Evolutionary conservation across 805 yeast genomes (phyloP).

Genomic region (Saccharomyces jurei): DNA sequence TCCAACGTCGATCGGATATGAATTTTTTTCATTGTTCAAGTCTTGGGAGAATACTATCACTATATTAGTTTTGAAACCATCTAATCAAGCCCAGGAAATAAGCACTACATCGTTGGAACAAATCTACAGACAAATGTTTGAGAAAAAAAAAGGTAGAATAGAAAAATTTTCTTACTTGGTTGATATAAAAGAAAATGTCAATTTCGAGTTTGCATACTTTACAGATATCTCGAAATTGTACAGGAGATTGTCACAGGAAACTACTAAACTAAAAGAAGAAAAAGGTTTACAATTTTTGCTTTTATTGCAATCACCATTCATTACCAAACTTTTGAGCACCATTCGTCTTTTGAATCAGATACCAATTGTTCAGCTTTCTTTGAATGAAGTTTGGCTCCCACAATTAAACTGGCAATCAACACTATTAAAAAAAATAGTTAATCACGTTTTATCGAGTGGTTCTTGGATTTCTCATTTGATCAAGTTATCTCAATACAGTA

Average conservation of each 20-base stretch:
- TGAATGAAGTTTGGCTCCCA: slow-evolving; percentile 53
- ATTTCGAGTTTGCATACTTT: slow-evolving; percentile 48
- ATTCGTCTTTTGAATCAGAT: slow-evolving; percentile 44
- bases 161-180: slow-evolving; percentile 39
- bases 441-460: slow-evolving; percentile 66
- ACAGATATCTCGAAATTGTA: slow-evolving; percentile 48
- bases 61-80: slow-evolving; percentile 60
- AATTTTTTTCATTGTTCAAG: slow-evolving; percentile 58
- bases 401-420: slow-evolving; percentile 76
- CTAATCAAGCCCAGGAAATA: slow-evolving; percentile 49
- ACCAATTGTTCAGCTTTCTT: slow-evolving; percentile 56
- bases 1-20: slow-evolving; percentile 60
- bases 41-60: slow-evolving; percentile 48
- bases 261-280: slow-evolving; percentile 54
- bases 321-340: slow-evolving; percentile 38
- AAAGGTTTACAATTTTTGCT: slow-evolving; percentile 57
- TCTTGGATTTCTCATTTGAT: slow-evolving; percentile 63
- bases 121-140: slow-evolving; percentile 47
- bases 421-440: slow-evolving; percentile 54
- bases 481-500: slow-evolving; percentile 59
- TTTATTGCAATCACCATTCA: slow-evolving; percentile 65
- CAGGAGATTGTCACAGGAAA: slow-evolving; percentile 46
- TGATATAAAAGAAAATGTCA: slow-evolving; percentile 43
- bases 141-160: slow-evolving; percentile 39
- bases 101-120: slow-evolving; percentile 32